A percentile compares a stretch with the other conserved stretches of the same genome.
Evolutionary conservation across 2,329 filamentous ascomycete species (phyloP).

Genomic region (Beauveria asiatica): DNA sequence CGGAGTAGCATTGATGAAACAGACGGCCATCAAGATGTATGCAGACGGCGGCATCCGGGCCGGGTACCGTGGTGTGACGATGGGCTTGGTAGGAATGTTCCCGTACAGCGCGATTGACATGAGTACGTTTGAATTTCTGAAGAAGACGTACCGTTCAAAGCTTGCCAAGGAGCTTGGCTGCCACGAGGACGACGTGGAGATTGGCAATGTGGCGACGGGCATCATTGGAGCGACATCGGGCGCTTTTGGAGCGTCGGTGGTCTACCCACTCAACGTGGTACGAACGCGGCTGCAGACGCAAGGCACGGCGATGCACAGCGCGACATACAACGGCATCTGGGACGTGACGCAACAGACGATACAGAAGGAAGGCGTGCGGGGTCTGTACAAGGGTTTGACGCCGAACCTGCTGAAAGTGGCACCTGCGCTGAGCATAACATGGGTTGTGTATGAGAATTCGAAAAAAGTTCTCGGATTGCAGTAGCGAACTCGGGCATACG

Average conservation of each 20-base stretch:
- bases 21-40: constrained; percentile 83
- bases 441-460: constrained; percentile 86
- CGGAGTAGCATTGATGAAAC: constrained; percentile 73
- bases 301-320: constrained; percentile 82
- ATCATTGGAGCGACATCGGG: constrained; percentile 86
- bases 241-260: constrained; percentile 83
- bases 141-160: constrained; percentile 60
- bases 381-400: constrained; percentile 89
- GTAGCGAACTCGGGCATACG: constrained; percentile 18
- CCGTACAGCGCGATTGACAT: constrained; percentile 96
- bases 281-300: constrained; percentile 89
- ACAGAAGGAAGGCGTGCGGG: constrained; percentile 70
- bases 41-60: constrained; percentile 62
- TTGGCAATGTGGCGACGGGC: constrained; percentile 76
- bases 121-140: constrained; percentile 89
- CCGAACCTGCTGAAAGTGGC: constrained; percentile 95
- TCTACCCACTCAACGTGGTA: constrained; percentile 91
- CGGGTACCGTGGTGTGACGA: constrained; percentile 86
- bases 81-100: constrained; percentile 94
- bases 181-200: constrained; percentile 74
- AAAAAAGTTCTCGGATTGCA: constrained; percentile 60
- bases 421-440: constrained; percentile 90
- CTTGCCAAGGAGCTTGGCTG: constrained; percentile 62
- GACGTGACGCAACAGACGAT: constrained; percentile 83
- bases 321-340: constrained; percentile 82